Evolutionary conservation across 352 stramenopile species (phyloP).

Genomic region (Phytophthora pluvialis): DNA sequence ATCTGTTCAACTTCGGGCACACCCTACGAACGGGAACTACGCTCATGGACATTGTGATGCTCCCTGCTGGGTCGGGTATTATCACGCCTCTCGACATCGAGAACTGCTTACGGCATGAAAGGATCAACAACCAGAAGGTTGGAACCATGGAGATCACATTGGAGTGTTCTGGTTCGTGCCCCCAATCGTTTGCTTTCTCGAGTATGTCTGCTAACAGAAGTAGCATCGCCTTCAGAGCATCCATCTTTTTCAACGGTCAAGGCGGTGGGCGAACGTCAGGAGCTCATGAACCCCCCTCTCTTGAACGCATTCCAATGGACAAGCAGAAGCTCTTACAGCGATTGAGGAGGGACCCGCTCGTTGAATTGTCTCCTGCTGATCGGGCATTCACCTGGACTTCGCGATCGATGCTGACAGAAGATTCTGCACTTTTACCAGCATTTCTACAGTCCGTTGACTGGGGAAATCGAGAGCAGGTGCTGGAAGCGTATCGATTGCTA

Average conservation of each 20-base stretch:
- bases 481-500: slow-evolving; percentile 82
- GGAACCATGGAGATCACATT: slow-evolving; percentile 55
- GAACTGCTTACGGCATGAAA: slow-evolving; percentile 60
- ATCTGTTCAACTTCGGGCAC: slow-evolving; percentile 88
- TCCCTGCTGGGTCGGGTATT: slow-evolving; percentile 21
- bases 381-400: slow-evolving; percentile 74
- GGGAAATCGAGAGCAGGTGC: slow-evolving; percentile 74
- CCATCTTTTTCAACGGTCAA: slow-evolving; percentile 61
- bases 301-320: slow-evolving; percentile 42
- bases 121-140: slow-evolving; percentile 40
- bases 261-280: slow-evolving; percentile 3
- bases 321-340: slow-evolving; percentile 55
- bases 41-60: slow-evolving; percentile 52
- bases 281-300: slow-evolving; percentile 12
- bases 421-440: slow-evolving; percentile 82
- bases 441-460: slow-evolving; percentile 90
- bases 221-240: slow-evolving; percentile 69
- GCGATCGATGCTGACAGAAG: slow-evolving; percentile 60
- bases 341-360: slow-evolving; percentile 70
- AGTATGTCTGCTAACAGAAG: slow-evolving; percentile 54
- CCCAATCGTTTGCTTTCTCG: slow-evolving; percentile 66
- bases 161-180: slow-evolving; percentile 47
- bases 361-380: slow-evolving; percentile 64
- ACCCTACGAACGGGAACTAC: slow-evolving; percentile 57
- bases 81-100: slow-evolving; percentile 77